Base-by-base conservation (phyloP, 164 flowering plant genomes). In the Amborella trichopoda region DNA sequence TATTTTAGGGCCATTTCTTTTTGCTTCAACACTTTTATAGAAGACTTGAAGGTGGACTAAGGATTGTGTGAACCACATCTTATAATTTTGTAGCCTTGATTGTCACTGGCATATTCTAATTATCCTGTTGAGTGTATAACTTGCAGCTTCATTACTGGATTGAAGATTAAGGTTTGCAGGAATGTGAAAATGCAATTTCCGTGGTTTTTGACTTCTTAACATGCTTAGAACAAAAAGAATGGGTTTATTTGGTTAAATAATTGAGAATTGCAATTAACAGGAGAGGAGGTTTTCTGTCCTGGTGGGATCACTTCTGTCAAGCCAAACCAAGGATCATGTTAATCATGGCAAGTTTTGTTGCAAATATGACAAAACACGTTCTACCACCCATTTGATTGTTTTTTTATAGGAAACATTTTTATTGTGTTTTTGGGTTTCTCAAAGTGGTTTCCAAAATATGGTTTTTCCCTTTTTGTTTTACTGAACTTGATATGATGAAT, bases 251-350 rank as follows among this genome's bases (percentile, higher is more conserved):
- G n/a, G n/a, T n/a, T n/a, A n/a, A n/a, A n/a, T n/a, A n/a, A n/a
- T n/a, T n/a, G n/a, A n/a, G n/a, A n/a, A n/a, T n/a, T n/a, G n/a
- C n/a, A n/a, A n/a, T n/a, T 56, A 40, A 53, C 73, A 91, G 96
- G 96, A 88, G 68, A 78, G 93, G 66, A 75, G 99, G 61, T 93
- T 93, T 70, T 89, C 96, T 17, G 77, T 88, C 34, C 60, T 93
- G 64, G 69, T 67, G 37, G 78, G 89, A n/a, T 76, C 96, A 27
- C 95, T 93, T 40, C 66, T 93, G 12, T 93, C 99, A 49, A 93
- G 99, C 73, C 99, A 93, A 68, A 93, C 99, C 32, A 93, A 93
- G 69, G 99, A 93, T 67, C 68, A 64, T 40, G 84, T 87, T 25
- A 93, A 70, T 46, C 88, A 84, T 79, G 96, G 96, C 71, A 78